These are phyloP conservation scores for Petasospora fabianii DNA, from an alignment of 1,139 yeast genomes.

Conservation along the genomic window DNA sequence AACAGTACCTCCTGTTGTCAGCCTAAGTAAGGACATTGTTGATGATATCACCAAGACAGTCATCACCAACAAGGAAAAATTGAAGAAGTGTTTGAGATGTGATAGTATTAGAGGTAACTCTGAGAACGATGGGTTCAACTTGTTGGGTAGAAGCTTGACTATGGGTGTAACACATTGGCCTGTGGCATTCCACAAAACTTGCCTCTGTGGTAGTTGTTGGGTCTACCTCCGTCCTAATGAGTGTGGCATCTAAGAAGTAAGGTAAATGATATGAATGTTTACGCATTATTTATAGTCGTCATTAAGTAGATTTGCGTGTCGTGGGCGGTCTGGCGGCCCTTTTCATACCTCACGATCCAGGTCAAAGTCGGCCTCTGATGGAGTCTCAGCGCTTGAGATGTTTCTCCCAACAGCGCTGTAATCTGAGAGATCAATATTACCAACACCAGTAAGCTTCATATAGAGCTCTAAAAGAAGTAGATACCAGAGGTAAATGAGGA, in stretches of 20 bases:
- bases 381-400: slow-evolving; percentile 11
- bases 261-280: no score
- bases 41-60: slow-evolving; percentile 46
- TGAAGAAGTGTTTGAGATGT: slow-evolving; percentile 26
- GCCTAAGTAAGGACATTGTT: slow-evolving; percentile 26
- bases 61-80: slow-evolving; percentile 22
- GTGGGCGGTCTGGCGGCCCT: no score
- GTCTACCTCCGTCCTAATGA: slow-evolving; percentile 29
- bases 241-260: slow-evolving; percentile 2
- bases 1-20: slow-evolving; percentile 17
- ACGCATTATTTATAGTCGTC: neutral
- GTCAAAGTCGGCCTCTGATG: slow-evolving; percentile 22
- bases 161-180: slow-evolving; percentile 58
- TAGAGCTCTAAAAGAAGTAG: slow-evolving; percentile 55
- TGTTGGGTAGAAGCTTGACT: slow-evolving; percentile 17
- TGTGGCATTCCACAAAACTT: slow-evolving; percentile 68
- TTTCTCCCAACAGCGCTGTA: slow-evolving; percentile 16
- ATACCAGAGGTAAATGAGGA: slow-evolving; percentile 66
- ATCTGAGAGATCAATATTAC: slow-evolving; percentile 10
- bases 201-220: slow-evolving; percentile 84
- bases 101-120: slow-evolving; percentile 27
- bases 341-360: no score
- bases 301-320: no score
- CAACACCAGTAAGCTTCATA: slow-evolving; percentile 37
- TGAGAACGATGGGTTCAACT: slow-evolving; percentile 32